Conservation (phyloP, 1,284 basidiomycete genomes). For the Puccinia sorghi region DNA sequence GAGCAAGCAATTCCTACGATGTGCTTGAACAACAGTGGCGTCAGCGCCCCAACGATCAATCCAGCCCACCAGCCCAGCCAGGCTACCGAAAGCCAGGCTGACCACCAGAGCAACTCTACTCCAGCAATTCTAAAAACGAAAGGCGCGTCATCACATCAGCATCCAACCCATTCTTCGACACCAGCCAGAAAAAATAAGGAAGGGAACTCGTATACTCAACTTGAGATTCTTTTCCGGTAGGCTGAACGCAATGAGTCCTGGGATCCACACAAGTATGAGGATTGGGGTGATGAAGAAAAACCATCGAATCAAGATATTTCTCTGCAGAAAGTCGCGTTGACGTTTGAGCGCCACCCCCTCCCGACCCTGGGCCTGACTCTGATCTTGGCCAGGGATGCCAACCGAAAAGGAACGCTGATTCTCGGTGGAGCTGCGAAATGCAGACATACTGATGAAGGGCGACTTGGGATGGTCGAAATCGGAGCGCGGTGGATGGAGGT, state of each 20-base stretch:
- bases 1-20: constrained; percentile 74
- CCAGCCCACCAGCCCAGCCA: constrained; percentile 86
- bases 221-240: constrained; percentile 31
- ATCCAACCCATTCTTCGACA: too few relatives aligned
- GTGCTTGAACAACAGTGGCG: constrained; percentile 58
- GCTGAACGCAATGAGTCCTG: constrained; percentile 19
- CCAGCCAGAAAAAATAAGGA: neutral
- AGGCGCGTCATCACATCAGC: neutral
- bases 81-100: constrained; percentile 69
- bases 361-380: neutral
- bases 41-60: constrained; percentile 66
- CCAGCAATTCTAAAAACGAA: constrained; percentile 10
- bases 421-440: neutral
- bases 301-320: constrained; percentile 45
- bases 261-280: constrained; percentile 38
- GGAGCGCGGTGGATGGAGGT: constrained; percentile 15
- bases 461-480: constrained; percentile 13
- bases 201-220: constrained; percentile 16
- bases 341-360: neutral
- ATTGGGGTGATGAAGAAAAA: constrained; percentile 48
- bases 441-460: neutral
- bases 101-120: constrained; percentile 47
- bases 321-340: neutral
- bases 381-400: constrained; percentile 10
- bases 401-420: constrained; percentile 29